Evolutionary conservation across 2,329 filamentous ascomycete species (phyloP), one percentile per base, ranked within the genome.

Genomic region (Ophiognomonia clavigignenti-juglandacearum): DNA sequence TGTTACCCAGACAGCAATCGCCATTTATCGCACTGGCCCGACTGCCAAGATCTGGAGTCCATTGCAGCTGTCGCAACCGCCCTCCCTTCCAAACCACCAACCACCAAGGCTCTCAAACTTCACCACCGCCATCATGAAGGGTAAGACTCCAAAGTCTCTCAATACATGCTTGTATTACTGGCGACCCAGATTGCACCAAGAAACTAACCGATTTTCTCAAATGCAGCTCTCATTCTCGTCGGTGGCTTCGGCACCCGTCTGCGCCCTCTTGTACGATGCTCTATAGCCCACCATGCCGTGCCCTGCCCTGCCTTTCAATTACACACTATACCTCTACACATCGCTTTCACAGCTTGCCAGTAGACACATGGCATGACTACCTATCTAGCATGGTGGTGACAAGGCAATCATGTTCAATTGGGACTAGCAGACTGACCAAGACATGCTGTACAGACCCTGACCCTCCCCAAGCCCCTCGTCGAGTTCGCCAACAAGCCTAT

Each of bases 401-500:
- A 26, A 26, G 24, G 24, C 24, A 26, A 26, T 6, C 24, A 26
- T 26, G 10, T n/a, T 26, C 24, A 26, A 26, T 26, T 10, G 24
- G 10, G 27, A 36, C 24, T 18, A 20, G 22, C 26, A 36, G 18
- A 20, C 50, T 45, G 34, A 54, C 54, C 53, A 47, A 53, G 50
- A 54, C 51, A 47, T 45, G 37, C 52, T 45, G 51, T 45, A 40
- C 66, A 95, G 89, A 98, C 92, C 60, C 83, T 98, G 64, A 96
- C 93, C 43, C 87, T 96, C 57, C 92, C 92, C 53, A 98, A 97
- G 73, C 92, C 93, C 56, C 80, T 98, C 58, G 93, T 98, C 63
- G 92, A 98, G 74, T 98, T 98, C 64, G 90, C 83, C 65, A 98
- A 98, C 80, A 92, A 93, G 74, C 93, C 91, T 66, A 98, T 98